Evolutionary conservation across 208 protist genomes (phyloP).

Genomic region (Acanthamoeba healyi): DNA sequence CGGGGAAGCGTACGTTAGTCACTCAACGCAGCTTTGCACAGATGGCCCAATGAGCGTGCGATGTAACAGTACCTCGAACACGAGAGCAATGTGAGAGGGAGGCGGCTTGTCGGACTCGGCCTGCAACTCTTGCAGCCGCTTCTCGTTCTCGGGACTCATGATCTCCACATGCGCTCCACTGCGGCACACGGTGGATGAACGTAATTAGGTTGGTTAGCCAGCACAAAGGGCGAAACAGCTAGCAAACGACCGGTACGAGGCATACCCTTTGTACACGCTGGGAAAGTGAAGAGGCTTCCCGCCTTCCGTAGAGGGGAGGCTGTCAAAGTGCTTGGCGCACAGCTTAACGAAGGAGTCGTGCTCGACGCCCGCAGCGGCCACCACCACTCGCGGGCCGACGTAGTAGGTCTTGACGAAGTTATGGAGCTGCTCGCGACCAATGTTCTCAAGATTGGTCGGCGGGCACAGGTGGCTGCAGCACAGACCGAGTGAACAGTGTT

Average conservation of each 20-base stretch:
- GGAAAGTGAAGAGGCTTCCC: background rate
- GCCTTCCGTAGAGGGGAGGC: background rate
- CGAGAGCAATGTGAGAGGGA: constrained; percentile 63
- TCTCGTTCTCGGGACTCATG: background rate
- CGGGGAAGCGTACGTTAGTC: background rate
- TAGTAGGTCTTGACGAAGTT: constrained; percentile 68
- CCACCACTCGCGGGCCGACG: constrained; percentile 74
- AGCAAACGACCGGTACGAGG: background rate
- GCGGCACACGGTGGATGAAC: background rate
- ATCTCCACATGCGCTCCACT: constrained; percentile 64
- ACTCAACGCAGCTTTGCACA: background rate
- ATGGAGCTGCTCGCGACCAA: constrained; percentile 66
- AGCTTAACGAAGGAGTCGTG: constrained; percentile 80
- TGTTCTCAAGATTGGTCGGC: background rate
- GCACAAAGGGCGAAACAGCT: background rate
- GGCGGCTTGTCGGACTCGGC: constrained; percentile 2
- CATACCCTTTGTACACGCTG: background rate
- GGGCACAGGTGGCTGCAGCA: background rate
- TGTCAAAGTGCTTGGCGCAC: constrained; percentile 75
- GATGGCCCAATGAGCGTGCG: background rate
- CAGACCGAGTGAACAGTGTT: background rate
- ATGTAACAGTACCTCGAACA: constrained; percentile 75
- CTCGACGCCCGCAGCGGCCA: constrained; percentile 83
- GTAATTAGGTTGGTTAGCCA: too few relatives aligned
- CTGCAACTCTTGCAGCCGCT: constrained; percentile 37